Evolutionary conservation across 2,329 filamentous ascomycete species (phyloP), one percentile per base, ranked within the genome.

Genomic region (Aspergillus pseudonomiae): DNA sequence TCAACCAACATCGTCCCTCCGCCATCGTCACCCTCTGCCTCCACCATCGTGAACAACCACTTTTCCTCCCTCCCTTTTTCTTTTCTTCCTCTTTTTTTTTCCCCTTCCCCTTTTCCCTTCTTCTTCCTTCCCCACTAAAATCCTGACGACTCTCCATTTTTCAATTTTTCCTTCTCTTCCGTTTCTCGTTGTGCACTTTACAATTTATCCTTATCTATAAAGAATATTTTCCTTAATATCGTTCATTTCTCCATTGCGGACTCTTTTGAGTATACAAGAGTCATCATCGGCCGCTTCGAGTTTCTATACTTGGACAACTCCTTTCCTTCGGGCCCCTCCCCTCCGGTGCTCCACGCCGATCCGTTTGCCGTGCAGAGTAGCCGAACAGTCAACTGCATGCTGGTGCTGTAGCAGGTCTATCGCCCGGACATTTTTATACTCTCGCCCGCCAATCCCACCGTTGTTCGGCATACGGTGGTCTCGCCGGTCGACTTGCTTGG

Each of bases 341-440:
- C 62, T 62, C 55, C 62, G 53, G 30, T 52, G 43, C 48, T 60
- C 41, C 50, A 46, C 57, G 28, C 46, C 30, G n/a, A 9, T 32
- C 19, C 60, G 54, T 45, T 53, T 32, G 55, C 59, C 54, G 53
- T 48, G 30, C 62, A 59, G 57, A 62, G 58, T 55, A 58, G 57
- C 58, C 56, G 54, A 60, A 67, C 14, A 61, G 52, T 56, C 48
- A 45, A 60, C 63, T 69, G 63, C 62, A 61, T 67, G 64, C 71
- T 73, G 71, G 74, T 71, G 72, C 72, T 69, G 70, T 75, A 76
- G 72, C 73, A 70, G 70, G 72, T 71, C 70, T 74, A 71, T 71
- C 67, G 50, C 64, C 64, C 65, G 61, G 64, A 57, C 34, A 39
- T 6, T 55, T 59, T 41, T 59, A 50, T 59, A 43, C 41, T 39